These are phyloP conservation scores for Blastobotrys terrestris DNA, from an alignment of 805 yeast species.

Conservation along the genomic window DNA sequence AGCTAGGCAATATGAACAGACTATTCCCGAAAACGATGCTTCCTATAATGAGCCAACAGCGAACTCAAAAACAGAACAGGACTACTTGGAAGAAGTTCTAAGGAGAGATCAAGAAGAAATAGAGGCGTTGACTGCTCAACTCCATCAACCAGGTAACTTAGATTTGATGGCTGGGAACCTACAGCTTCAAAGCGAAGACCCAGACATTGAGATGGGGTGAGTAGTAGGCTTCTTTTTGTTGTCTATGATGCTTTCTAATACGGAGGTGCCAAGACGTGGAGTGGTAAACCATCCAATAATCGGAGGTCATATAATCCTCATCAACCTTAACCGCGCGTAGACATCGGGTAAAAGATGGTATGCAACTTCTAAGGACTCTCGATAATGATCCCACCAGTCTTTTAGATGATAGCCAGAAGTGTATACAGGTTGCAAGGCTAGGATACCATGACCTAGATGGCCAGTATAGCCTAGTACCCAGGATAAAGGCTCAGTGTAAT, in stretches of 20 bases:
- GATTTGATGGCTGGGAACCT: neutral
- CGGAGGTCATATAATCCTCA: neutral
- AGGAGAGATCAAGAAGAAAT: slow-evolving; percentile 8
- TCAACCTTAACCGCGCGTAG: neutral
- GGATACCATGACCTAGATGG: neutral
- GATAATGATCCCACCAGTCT: neutral
- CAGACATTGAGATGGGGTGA: neutral
- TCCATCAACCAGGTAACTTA: neutral
- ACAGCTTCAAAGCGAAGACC: neutral
- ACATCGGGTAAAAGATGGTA: neutral
- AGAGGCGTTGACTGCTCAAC: slow-evolving; percentile 1
- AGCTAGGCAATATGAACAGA: neutral
- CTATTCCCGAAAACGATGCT: neutral
- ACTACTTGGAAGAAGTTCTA: slow-evolving; percentile 4
- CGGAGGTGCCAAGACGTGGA: neutral
- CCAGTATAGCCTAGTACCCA: neutral
- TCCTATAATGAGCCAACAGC: slow-evolving; percentile 2
- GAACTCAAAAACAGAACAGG: slow-evolving; percentile 4
- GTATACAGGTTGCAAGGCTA: neutral
- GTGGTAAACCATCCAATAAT: too few relatives aligned
- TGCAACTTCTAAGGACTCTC: neutral
- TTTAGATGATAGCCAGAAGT: neutral
- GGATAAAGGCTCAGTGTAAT: neutral
- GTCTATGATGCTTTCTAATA: neutral
- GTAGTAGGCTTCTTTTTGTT: neutral